Conservation (phyloP, 768 basidiomycete genomes). For the Boletus tylopilopsis region DNA sequence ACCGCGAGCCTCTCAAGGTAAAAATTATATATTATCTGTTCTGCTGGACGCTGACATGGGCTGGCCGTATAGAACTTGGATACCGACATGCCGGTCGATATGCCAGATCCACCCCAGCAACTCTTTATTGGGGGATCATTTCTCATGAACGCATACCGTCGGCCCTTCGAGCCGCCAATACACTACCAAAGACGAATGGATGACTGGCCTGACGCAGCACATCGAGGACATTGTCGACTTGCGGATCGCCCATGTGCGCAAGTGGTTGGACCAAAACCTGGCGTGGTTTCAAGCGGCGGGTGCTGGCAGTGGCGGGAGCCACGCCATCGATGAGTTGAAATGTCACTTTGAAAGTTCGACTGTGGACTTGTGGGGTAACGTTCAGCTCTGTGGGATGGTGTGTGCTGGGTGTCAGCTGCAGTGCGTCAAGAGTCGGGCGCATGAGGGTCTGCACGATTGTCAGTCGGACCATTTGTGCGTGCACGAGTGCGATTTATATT, state of each 20-base stretch:
- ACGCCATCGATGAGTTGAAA: conserved; percentile 45
- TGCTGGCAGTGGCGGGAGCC: conserved; percentile 6
- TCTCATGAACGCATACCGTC: conserved; percentile 12
- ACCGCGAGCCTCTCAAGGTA: conserved; percentile 51
- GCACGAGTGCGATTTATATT: conserved; percentile 40
- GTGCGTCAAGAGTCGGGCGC: conserved; percentile 45
- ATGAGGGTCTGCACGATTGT: conserved; percentile 48
- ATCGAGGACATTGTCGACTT: conserved; percentile 38
- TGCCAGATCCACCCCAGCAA: conserved; percentile 32
- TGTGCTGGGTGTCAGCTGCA: conserved; percentile 47
- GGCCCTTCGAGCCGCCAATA: conserved; percentile 18
- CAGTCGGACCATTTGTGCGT: conserved; percentile 46
- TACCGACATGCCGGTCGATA: conserved; percentile 40
- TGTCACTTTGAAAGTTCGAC: conserved; percentile 39
- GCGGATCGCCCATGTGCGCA: conserved; percentile 46
- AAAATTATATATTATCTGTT: too few species aligned
- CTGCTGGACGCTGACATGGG: too few species aligned
- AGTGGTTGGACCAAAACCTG: conserved; percentile 51
- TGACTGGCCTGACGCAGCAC: conserved; percentile 33
- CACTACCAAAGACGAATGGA: conserved; percentile 35
- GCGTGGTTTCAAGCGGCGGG: conserved; percentile 38
- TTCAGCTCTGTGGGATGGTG: conserved; percentile 47
- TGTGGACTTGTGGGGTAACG: conserved; percentile 43
- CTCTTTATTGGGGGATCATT: conserved; percentile 31
- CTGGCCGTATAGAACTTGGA: conserved; percentile 48